These are phyloP conservation scores for Solanum appendiculatum DNA, from an alignment of 257 asterid genomes.

Conservation along the genomic window DNA sequence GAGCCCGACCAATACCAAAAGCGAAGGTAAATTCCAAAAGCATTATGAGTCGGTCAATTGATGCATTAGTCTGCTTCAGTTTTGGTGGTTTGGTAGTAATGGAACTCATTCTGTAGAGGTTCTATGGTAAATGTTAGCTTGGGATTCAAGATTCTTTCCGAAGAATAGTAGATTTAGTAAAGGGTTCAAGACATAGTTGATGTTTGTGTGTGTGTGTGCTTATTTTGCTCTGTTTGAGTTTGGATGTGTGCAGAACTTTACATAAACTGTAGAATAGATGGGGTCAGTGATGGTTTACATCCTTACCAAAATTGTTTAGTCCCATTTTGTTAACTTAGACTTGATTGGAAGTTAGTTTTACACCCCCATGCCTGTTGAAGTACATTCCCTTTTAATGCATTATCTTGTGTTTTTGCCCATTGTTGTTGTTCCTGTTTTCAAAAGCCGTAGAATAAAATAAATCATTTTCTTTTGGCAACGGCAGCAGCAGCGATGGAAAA, in stretches of 20 bases:
- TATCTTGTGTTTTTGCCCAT: neutral
- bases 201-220: neutral
- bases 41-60: neutral
- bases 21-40: slow-evolving; percentile 40
- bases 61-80: neutral
- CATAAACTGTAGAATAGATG: neutral
- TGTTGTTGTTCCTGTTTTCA: neutral
- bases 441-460: neutral
- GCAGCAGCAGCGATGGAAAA: neutral
- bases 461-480: neutral
- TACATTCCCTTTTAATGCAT: neutral
- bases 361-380: neutral
- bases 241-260: neutral
- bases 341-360: neutral
- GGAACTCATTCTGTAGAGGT: neutral
- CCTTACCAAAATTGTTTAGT: neutral
- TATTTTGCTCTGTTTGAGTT: neutral
- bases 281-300: neutral
- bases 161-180: neutral
- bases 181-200: neutral
- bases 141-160: neutral
- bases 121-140: neutral
- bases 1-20: slow-evolving; percentile 54
- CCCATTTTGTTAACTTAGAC: neutral
- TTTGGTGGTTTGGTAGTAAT: neutral